A percentile compares a stretch with the other conserved stretches of the same genome.
These are phyloP conservation scores for Ustilago nuda DNA, from an alignment of 1,284 basidiomycete genomes.

Conservation along the genomic window DNA sequence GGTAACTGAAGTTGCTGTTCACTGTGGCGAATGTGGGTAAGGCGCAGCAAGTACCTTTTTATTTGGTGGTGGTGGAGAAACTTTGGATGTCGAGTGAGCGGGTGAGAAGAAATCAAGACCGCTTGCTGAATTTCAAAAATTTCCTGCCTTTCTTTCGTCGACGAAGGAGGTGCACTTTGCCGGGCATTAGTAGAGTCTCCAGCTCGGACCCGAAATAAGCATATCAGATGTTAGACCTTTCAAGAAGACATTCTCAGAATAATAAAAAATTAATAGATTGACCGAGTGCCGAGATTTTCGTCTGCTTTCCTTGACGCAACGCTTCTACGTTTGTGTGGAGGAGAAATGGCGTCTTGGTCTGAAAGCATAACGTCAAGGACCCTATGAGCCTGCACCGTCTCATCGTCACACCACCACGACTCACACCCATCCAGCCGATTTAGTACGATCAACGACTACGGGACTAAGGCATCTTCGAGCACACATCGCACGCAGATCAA, in stretches of 20 bases:
- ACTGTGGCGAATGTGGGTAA: slow-evolving; percentile 21
- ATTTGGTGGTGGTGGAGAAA: slow-evolving; percentile 39
- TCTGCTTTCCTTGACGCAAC: slow-evolving; percentile 14
- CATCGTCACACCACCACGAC: background rate
- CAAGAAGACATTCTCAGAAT: background rate
- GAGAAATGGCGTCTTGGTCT: background rate
- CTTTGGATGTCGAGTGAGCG: slow-evolving; percentile 21
- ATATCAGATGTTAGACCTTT: background rate
- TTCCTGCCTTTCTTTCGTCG: background rate
- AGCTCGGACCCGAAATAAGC: background rate
- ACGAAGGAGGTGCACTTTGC: background rate
- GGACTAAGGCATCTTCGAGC: background rate
- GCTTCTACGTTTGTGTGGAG: slow-evolving; percentile 4
- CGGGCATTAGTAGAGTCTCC: slow-evolving; percentile 3
- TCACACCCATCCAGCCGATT: background rate
- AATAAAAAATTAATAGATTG: background rate
- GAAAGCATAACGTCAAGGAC: slow-evolving; percentile 5
- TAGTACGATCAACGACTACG: background rate
- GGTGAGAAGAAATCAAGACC: slow-evolving; percentile 1
- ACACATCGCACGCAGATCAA: background rate
- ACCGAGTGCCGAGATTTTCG: slow-evolving; percentile 23
- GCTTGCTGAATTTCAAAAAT: background rate
- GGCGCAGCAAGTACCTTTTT: slow-evolving; percentile 25
- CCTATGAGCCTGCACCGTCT: background rate
- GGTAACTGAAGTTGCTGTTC: background rate